Evolutionary conservation across 768 basidiomycete genomes (phyloP).

Genomic region (Baorangia bicolor): DNA sequence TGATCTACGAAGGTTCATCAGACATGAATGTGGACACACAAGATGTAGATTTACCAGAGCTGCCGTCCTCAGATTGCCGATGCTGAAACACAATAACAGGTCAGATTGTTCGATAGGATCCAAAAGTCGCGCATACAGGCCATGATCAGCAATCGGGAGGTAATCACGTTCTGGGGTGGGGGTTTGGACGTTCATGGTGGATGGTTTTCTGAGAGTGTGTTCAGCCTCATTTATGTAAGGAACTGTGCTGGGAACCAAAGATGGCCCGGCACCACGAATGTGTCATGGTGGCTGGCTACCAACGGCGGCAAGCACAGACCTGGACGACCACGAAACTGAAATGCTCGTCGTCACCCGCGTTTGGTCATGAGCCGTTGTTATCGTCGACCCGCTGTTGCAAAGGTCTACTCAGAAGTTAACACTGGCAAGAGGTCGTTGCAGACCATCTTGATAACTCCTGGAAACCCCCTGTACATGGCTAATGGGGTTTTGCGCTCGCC

Average conservation of each 20-base stretch:
- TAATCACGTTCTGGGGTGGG: slow-evolving; percentile 63
- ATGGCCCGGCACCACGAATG: slow-evolving; percentile 1
- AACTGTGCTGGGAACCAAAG: slow-evolving; percentile 5
- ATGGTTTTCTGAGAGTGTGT: neutral
- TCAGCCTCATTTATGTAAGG: neutral
- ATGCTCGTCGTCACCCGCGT: neutral
- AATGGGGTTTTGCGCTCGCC: neutral
- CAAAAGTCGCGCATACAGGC: slow-evolving; percentile 49
- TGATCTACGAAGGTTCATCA: slow-evolving; percentile 43
- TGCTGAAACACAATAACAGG: slow-evolving; percentile 40
- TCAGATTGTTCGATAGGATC: slow-evolving; percentile 8
- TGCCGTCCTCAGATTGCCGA: slow-evolving; percentile 82
- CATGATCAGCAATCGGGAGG: slow-evolving; percentile 76
- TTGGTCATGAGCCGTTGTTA: neutral
- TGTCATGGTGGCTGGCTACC: slow-evolving; percentile 2
- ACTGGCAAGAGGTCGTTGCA: neutral
- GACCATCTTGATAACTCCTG: neutral
- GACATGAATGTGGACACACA: neutral
- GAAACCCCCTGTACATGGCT: neutral
- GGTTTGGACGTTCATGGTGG: slow-evolving; percentile 48
- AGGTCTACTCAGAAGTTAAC: neutral
- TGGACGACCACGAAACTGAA: neutral
- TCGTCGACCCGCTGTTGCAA: neutral
- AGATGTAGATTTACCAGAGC: slow-evolving; percentile 49
- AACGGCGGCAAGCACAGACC: neutral